Percentiles rank a stretch among this genome's conserved stretches.
Conservation (phyloP, 805 yeast species). For the Candida tallmaniae region DNA sequence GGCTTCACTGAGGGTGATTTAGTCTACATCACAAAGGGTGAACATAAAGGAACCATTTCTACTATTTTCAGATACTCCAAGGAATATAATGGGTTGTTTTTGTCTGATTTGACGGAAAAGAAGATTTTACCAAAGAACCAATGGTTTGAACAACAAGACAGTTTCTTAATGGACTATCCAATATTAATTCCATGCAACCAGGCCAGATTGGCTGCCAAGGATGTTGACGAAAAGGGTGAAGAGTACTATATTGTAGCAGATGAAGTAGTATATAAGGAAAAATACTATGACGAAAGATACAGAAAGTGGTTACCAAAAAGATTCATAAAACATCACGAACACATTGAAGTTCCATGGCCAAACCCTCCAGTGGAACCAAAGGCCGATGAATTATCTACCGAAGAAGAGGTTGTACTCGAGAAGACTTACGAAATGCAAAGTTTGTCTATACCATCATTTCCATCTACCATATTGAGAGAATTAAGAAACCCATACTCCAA, state of each 20-base stretch:
- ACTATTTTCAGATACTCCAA: slow-evolving; percentile 55
- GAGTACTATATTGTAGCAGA: slow-evolving; percentile 75
- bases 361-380: slow-evolving; percentile 50
- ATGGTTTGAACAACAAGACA: slow-evolving; percentile 69
- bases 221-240: slow-evolving; percentile 61
- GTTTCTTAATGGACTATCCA: slow-evolving; percentile 71
- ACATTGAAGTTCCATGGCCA: slow-evolving; percentile 87
- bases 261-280: slow-evolving; percentile 60
- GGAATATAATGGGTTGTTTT: slow-evolving; percentile 57
- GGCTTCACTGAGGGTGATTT: slow-evolving; percentile 71
- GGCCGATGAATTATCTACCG: slow-evolving; percentile 58
- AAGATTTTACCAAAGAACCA: slow-evolving; percentile 65
- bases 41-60: slow-evolving; percentile 69
- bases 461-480: slow-evolving; percentile 58
- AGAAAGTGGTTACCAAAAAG: slow-evolving; percentile 74
- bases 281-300: slow-evolving; percentile 69
- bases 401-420: slow-evolving; percentile 52
- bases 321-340: slow-evolving; percentile 64
- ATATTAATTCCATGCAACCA: slow-evolving; percentile 53
- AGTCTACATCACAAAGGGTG: slow-evolving; percentile 68
- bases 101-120: slow-evolving; percentile 66
- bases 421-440: slow-evolving; percentile 73
- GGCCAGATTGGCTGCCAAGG: slow-evolving; percentile 73
- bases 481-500: slow-evolving; percentile 76
- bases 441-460: slow-evolving; percentile 63